Percentiles rank a stretch among this genome's conserved stretches.
Evolutionary conservation across 1,139 yeast species (phyloP).

Genomic region (Spathaspora sp.): DNA sequence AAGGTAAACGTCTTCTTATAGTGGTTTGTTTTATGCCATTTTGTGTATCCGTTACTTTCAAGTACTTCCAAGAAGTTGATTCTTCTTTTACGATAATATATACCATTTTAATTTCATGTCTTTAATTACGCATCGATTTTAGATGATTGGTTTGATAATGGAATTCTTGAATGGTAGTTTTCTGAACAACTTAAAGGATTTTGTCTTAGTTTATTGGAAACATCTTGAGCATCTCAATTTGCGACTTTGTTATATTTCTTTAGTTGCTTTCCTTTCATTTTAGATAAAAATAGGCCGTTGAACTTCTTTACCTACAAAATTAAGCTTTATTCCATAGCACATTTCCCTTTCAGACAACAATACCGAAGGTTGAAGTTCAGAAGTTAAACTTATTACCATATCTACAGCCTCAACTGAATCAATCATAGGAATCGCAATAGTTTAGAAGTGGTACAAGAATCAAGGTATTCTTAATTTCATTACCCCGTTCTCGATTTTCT

Average conservation of each 20-base stretch:
- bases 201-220: too few species aligned
- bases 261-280: constrained; percentile 2
- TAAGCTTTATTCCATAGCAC: not conserved
- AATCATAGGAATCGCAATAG: constrained; percentile 2
- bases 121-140: not conserved
- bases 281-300: not conserved
- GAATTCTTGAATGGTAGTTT: not conserved
- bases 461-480: not conserved
- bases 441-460: not conserved
- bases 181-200: not conserved
- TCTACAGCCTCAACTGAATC: not conserved
- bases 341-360: not conserved
- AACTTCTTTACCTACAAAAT: not conserved
- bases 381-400: not conserved
- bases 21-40: not conserved
- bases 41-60: not conserved
- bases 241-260: not conserved
- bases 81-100: not conserved
- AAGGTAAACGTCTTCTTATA: not conserved
- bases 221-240: not conserved
- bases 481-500: not conserved
- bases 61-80: constrained; percentile 1
- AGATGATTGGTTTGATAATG: constrained; percentile 2
- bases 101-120: not conserved
- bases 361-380: not conserved